Evolutionary conservation across 2,329 filamentous ascomycete genomes (phyloP), one percentile per base, ranked within the genome.

Genomic region (Penicillium crustosum): DNA sequence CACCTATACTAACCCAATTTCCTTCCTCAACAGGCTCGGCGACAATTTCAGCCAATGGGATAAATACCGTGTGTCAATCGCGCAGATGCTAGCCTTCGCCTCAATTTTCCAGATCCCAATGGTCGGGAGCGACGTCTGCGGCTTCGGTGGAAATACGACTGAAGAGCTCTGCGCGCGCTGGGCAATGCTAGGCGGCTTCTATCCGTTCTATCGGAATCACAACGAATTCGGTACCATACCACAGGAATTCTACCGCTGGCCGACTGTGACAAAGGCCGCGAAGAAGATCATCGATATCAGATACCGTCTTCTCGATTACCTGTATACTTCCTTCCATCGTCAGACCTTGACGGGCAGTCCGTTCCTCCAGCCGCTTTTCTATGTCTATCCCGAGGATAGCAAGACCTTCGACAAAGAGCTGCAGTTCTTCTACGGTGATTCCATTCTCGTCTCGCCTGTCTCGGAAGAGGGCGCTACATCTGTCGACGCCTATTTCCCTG

Each of bases 271-370:
- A 0, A 75, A 81, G 9, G 86, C 88, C 0, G 88, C 88, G 0
- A 82, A 82, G 55, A 87, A 84, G 58, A 88, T 86, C 19, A 91
- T 93, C 65, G 82, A 82, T 31, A 86, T 86, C 48, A 83, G 90
- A n/a, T 93, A 93, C 76, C 81, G 83, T 33, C 79, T 93, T n/a
- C 79, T 93, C 13, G 89, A 92, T 67, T 93, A 93, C 75, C 81
- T 90, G 59, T 93, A 93, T 78, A 92, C 89, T 1, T 84, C 86
- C 0, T 79, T 91, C 64, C 79, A 86, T 69, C 75, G 77, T 56
- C 83, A 90, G 70, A 82, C 80, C 31, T 67, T 78, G 19, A 81
- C 82, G 43, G 90, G 90, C 35, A 82, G 81, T 2, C 89, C 90
- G 0, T 78, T 86, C 61, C 77, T 91, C 54, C 86, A 85, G 65